Evolutionary conservation across 805 yeast genomes (phyloP).

Genomic region (Debaryomyces castellii): DNA sequence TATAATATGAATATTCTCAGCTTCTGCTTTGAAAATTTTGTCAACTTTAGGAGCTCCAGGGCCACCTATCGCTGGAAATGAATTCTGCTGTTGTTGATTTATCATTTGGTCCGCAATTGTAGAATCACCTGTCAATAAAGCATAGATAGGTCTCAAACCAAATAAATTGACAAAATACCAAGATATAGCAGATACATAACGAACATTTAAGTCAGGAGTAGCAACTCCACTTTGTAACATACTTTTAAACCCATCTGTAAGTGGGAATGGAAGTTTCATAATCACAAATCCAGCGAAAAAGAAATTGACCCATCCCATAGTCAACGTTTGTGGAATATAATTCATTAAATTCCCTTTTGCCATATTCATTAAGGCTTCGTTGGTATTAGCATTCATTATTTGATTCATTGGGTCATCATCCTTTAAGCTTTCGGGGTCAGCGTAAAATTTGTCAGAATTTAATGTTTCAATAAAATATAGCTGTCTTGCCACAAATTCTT

Average conservation of each 20-base stretch:
- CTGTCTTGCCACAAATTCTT: constrained; percentile 56
- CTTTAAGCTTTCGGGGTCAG: constrained; percentile 28
- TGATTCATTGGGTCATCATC: constrained; percentile 53
- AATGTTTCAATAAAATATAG: constrained; percentile 47
- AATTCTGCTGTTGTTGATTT: constrained; percentile 39
- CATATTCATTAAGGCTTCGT: constrained; percentile 74
- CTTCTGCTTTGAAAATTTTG: constrained; percentile 63
- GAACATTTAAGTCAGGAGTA: constrained; percentile 81
- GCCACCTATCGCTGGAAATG: constrained; percentile 41
- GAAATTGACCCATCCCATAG: constrained; percentile 95
- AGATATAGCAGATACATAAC: constrained; percentile 91
- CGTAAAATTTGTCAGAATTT: constrained; percentile 54
- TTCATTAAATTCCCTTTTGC: constrained; percentile 79
- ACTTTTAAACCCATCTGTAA: constrained; percentile 84
- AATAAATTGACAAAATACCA: constrained; percentile 92
- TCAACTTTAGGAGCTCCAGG: constrained; percentile 65
- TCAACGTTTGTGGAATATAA: constrained; percentile 86
- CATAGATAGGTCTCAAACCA: constrained; percentile 79
- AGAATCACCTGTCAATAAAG: constrained; percentile 60
- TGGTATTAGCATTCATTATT: constrained; percentile 64
- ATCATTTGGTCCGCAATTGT: constrained; percentile 46
- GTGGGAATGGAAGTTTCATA: constrained; percentile 80
- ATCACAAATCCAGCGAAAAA: constrained; percentile 90
- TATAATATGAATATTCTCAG: constrained; percentile 70
- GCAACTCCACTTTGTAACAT: constrained; percentile 88